Conservation (phyloP, 2,329 filamentous ascomycete genomes). For the Raffaelea arxii region DNA sequence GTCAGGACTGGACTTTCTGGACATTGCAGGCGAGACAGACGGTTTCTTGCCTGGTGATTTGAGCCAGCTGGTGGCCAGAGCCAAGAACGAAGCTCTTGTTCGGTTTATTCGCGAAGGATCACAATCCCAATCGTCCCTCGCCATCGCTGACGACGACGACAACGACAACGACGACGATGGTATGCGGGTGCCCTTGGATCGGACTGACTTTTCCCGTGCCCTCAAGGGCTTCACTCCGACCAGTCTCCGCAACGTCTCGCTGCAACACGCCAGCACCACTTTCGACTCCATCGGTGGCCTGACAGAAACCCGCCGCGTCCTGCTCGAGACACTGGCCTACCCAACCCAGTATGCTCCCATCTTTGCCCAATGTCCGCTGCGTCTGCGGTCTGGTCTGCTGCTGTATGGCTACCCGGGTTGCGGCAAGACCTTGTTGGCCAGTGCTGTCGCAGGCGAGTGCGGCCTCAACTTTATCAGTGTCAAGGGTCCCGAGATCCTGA, state of each 20-base stretch:
- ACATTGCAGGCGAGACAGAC: constrained; percentile 87
- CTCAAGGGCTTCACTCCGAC: constrained; percentile 90
- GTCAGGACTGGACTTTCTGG: constrained; percentile 74
- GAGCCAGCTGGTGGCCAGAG: constrained; percentile 72
- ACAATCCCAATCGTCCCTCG: constrained; percentile 21
- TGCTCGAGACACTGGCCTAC: constrained; percentile 92
- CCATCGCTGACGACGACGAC: constrained; percentile 14
- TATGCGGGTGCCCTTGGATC: constrained; percentile 52
- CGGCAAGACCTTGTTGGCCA: constrained; percentile 91
- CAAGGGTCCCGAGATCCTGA: constrained; percentile 94
- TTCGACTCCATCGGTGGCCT: constrained; percentile 90
- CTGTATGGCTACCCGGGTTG: constrained; percentile 94
- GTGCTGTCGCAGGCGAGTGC: constrained; percentile 94
- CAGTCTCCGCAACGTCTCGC: constrained; percentile 84
- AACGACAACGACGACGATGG: constrained; percentile 31
- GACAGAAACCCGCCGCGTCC: constrained; percentile 73
- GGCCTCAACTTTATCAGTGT: constrained; percentile 98
- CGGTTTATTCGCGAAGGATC: constrained; percentile 57
- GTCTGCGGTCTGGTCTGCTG: constrained; percentile 85
- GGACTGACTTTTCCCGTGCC: constrained; percentile 72
- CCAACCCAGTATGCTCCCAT: constrained; percentile 97
- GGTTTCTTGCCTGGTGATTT: constrained; percentile 98
- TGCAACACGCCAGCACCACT: constrained; percentile 86
- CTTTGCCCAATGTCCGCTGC: constrained; percentile 88
- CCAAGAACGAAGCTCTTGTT: constrained; percentile 86